A percentile compares a stretch with the other conserved stretches of the same genome.
Evolutionary conservation across 2,329 filamentous ascomycete species (phyloP).

Genomic region (Diaporthe amygdali): DNA sequence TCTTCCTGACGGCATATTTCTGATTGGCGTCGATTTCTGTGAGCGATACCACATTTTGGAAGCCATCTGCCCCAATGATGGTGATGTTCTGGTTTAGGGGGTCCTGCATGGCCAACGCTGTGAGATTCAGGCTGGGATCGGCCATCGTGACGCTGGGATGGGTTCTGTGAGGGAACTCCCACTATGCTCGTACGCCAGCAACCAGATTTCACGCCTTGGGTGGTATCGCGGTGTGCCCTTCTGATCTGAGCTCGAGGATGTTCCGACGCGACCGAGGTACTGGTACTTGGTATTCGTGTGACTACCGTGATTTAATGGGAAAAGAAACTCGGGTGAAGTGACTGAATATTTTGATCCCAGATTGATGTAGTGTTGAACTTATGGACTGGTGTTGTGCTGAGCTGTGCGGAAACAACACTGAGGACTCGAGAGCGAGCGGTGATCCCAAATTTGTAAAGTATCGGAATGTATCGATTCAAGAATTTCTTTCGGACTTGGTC

Average conservation of each 20-base stretch:
- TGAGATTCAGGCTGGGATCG: neutral
- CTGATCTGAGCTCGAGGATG: neutral
- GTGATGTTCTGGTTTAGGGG: constrained; percentile 14
- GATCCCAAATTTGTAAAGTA: neutral
- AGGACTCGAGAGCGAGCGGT: neutral
- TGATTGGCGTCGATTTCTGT: constrained; percentile 37
- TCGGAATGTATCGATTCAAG: neutral
- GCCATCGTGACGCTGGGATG: neutral
- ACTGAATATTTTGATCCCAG: neutral
- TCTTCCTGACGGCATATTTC: constrained; percentile 39
- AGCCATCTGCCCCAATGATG: constrained; percentile 3
- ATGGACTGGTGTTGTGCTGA: neutral
- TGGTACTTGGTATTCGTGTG: neutral
- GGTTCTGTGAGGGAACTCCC: neutral
- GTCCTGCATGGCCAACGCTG: neutral
- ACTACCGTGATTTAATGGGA: no score
- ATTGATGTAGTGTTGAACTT: no score
- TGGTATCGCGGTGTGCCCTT: neutral
- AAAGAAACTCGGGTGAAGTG: neutral
- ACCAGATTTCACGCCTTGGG: neutral
- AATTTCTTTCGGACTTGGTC: neutral
- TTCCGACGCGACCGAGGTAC: neutral
- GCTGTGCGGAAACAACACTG: neutral
- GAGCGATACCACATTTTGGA: neutral
- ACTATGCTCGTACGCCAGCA: neutral